Base-by-base conservation (phyloP, 495 filamentous ascomycete species). In the Xylaria telfairii region DNA sequence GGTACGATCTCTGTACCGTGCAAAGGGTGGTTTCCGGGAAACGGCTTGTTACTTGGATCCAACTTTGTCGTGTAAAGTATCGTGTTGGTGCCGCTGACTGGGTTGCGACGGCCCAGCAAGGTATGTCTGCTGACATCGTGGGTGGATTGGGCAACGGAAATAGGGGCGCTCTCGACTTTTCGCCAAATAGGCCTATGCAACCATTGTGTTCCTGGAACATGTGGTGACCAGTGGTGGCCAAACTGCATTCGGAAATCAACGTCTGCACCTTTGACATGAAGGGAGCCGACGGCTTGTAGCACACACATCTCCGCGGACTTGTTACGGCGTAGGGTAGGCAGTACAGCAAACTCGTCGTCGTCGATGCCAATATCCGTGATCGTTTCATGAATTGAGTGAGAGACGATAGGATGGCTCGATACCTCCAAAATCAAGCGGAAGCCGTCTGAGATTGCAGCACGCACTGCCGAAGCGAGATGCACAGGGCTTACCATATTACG, bases 1-100 rank as follows among this genome's bases (percentile, higher is more conserved):
- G 83, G 83, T 28, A 85, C 67, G 44, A 84, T 83, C 67, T 85
- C 81, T 15, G 79, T 79, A 5, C 79, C 83, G 54, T 76, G 71
- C 4, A 82, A 56, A 17, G 75, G 79, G 63, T 82, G 79, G 32
- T 56, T 75, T 0, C 77, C 75, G 6, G 80, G 80, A 64, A 82
- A 85, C 10, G 83, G 81, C 72, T 81, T 82, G 37, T 62, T 80
- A 9, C 75, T 67, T 17, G 77, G 67, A 68, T 82, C 76, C 9
- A 84, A 42, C 17, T 64, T 74, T 13, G 67, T 73, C 46, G 41
- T 76, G 73, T 73, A 26, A 3, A 84, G 56, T 0, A 71, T 72
- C 0, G 54, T 75, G 17, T 76, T 72, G 2, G 59, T 67, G 0
- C 78, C 81, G 10, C 77, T 73, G 53, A 84, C 65, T 9, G 37